Conservation (phyloP, 208 protist species). For the Leishmania amazonensis region DNA sequence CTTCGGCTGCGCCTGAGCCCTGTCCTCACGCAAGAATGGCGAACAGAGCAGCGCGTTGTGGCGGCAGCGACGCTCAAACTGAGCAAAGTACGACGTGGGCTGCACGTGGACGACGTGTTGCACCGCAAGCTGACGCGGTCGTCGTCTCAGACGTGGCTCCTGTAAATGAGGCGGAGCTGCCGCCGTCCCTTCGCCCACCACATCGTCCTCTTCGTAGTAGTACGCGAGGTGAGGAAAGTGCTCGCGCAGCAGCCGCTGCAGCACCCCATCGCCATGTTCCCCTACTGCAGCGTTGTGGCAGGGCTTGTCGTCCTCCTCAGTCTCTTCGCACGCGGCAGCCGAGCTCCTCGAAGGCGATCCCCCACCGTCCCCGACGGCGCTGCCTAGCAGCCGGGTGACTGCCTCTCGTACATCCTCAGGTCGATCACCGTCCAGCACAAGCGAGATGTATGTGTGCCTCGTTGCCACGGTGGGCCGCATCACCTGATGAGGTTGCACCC, state of each 20-base stretch:
- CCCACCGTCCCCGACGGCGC: not conserved
- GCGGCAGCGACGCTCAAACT: conserved; percentile 3
- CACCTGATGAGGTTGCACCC: conserved; percentile 65
- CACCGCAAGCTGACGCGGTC: conserved; percentile 35
- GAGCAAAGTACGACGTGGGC: conserved; percentile 39
- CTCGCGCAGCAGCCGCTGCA: conserved; percentile 22
- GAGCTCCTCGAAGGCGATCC: not conserved
- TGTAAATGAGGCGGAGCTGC: not conserved
- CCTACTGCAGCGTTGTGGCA: not conserved
- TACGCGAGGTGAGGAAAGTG: conserved; percentile 32
- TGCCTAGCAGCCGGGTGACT: conserved; percentile 43
- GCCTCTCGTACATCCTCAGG: conserved; percentile 46
- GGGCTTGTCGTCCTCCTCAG: not conserved
- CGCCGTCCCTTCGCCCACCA: too few species aligned
- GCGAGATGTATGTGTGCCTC: conserved; percentile 57
- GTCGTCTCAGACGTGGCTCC: not conserved
- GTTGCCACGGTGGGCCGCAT: conserved; percentile 56
- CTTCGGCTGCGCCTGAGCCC: not conserved
- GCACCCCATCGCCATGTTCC: conserved; percentile 1
- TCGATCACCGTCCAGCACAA: conserved; percentile 72
- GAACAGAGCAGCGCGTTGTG: not conserved
- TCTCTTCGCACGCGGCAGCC: not conserved
- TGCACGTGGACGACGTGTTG: conserved; percentile 56
- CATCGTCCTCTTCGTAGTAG: conserved; percentile 1
- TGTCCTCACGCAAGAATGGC: not conserved